Conservation (phyloP, 2,329 filamentous ascomycete genomes). For the Thielaviopsis cerberus region DNA sequence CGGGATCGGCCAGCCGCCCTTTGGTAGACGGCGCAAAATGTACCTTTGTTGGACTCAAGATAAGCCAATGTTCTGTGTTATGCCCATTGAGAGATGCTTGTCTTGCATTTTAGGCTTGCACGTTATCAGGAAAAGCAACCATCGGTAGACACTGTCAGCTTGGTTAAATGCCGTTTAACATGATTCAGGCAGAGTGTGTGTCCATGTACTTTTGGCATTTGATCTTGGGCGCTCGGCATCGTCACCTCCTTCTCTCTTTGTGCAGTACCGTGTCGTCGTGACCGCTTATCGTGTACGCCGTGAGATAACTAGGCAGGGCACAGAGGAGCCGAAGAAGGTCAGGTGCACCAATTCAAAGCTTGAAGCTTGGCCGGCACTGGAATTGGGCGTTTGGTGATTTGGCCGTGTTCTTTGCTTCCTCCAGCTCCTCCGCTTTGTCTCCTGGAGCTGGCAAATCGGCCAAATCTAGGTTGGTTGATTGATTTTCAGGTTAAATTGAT, state of each 20-base stretch:
- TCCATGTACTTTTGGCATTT: not conserved
- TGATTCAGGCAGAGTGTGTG: not conserved
- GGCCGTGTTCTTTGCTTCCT: too few relatives aligned
- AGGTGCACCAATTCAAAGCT: not conserved
- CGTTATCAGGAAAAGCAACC: not conserved
- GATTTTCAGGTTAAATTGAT: too few relatives aligned
- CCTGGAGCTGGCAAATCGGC: too few relatives aligned
- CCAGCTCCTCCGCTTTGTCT: too few relatives aligned
- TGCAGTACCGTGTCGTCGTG: not conserved
- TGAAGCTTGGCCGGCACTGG: not conserved
- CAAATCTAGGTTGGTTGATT: too few relatives aligned
- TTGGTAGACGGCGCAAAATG: not conserved
- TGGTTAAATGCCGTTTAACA: not conserved
- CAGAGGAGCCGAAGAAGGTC: not conserved
- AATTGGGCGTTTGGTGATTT: not conserved
- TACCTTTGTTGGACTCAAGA: not conserved
- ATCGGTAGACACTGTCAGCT: not conserved
- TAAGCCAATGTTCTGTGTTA: not conserved
- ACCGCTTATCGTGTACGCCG: not conserved
- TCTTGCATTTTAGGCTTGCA: too few relatives aligned
- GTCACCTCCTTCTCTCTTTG: not conserved
- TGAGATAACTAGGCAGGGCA: not conserved
- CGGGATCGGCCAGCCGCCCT: not conserved
- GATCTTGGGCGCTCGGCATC: not conserved
- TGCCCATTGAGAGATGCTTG: not conserved